These are phyloP conservation scores for Epichloe sylvatica DNA, from an alignment of 2,329 filamentous ascomycete genomes.

Conservation along the genomic window DNA sequence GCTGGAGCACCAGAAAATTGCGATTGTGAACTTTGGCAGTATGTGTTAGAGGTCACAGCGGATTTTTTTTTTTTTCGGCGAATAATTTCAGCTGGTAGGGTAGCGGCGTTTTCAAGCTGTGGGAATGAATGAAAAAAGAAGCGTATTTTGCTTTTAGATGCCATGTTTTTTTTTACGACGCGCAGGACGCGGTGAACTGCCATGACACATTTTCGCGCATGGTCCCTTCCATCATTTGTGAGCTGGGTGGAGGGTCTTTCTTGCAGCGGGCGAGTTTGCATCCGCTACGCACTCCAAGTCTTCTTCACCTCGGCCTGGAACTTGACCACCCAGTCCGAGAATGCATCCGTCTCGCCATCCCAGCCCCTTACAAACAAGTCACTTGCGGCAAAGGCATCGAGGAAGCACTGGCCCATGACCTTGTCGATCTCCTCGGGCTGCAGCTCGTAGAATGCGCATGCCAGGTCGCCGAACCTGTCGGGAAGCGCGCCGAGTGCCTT, in stretches of 20 bases:
- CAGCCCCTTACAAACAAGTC: slow-evolving; percentile 45
- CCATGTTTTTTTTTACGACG: not conserved
- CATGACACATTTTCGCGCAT: too few species aligned
- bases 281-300: slow-evolving; percentile 1
- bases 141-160: not conserved
- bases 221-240: too few species aligned
- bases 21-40: not conserved
- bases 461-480: slow-evolving; percentile 55
- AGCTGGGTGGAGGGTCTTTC: too few species aligned
- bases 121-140: not conserved
- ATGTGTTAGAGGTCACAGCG: not conserved
- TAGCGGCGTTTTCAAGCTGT: not conserved
- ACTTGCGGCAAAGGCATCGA: slow-evolving; percentile 41
- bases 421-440: slow-evolving; percentile 44
- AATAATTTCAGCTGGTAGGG: not conserved
- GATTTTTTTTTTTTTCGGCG: not conserved
- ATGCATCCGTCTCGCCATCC: slow-evolving; percentile 57
- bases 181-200: too few species aligned
- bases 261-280: too few species aligned
- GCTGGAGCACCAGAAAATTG: not conserved
- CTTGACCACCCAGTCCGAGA: slow-evolving; percentile 58
- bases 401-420: slow-evolving; percentile 44
- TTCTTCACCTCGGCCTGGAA: slow-evolving; percentile 41
- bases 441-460: slow-evolving; percentile 57
- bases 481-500: slow-evolving; percentile 45